Evolutionary conservation across 2,329 filamentous ascomycete genomes (phyloP).

Genomic region (Aurifilum marmelostoma): DNA sequence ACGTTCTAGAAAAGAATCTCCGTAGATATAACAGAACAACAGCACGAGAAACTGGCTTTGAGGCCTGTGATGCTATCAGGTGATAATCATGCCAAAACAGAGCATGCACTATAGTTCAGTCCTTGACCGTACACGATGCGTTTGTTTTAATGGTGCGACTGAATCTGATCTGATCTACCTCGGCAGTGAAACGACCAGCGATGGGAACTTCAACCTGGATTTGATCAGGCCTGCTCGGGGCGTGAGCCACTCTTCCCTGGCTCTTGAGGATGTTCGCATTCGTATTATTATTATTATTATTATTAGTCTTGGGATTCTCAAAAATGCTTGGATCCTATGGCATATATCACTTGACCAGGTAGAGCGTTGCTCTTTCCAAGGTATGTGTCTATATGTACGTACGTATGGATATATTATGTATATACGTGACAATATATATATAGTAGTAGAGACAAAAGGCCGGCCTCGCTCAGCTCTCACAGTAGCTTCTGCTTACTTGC

Average conservation of each 20-base stretch:
- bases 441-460: not conserved
- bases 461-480: too few relatives aligned
- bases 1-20: not conserved
- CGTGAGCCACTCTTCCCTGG: too few relatives aligned
- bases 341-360: not conserved
- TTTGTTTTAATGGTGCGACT: not conserved
- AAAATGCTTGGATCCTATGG: not conserved
- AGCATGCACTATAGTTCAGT: not conserved
- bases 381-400: not conserved
- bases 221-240: too few relatives aligned
- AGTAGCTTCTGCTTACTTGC: conserved; percentile 37
- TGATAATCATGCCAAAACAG: not conserved
- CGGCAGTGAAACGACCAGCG: not conserved
- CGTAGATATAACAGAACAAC: not conserved
- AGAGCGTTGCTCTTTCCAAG: not conserved
- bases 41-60: not conserved
- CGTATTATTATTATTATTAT: not conserved
- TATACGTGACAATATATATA: not conserved
- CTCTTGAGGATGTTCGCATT: not conserved
- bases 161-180: not conserved
- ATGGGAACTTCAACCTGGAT: too few relatives aligned
- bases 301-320: not conserved
- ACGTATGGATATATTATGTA: not conserved
- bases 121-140: not conserved
- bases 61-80: not conserved